Base-by-base conservation (phyloP, 306 rosid species). In the Begonia loranthoides region DNA sequence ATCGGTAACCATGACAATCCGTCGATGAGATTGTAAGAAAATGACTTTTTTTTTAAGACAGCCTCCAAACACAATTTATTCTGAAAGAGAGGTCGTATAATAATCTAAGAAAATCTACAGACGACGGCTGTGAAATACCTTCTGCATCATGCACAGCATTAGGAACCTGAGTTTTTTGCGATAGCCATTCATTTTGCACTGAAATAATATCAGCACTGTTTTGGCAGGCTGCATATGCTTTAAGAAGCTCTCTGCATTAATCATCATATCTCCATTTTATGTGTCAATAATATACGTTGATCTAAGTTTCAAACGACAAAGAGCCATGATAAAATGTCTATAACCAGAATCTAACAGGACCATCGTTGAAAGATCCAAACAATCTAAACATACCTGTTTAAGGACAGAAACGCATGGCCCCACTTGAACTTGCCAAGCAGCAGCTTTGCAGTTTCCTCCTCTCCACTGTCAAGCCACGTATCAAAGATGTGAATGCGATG, bases 361-460 rank as follows among this genome's bases (percentile, higher is more conserved):
- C 5, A 15, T 0, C 17, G 10, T 14, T 45, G 15, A 52, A 47
- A 51, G 56, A n/a, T 16, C 36, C 7, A 3, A 6, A 12, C 11
- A 13, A 11, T 4, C 6, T 21, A 21, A 40, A 28, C 66, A 64
- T 73, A 86, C 99, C 87, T 66, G 60, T 90, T 90, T 59, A 85
- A 76, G 28, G 99, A 85, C 61, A 69, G 59, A 73, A 86, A 90
- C 51, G 92, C 83, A 45, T 90, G 99, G 66, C 99, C 99, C 99
- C 99, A 90, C 64, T 90, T 90, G 79, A 90, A 90, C 79, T 90
- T 90, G 62, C 73, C 77, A 57, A 90, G 95, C 78, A 90, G 66
- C 56, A 72, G 70, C 45, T 80, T 63, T 76, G 92, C 99, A 12
- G 95, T 85, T 72, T 90, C 95, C 61, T 83, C 79, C 65, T 90